phyloP scores from a whole-genome alignment of 768 basidiomycete genomes.

The Tricholoma saponaceum region DNA sequence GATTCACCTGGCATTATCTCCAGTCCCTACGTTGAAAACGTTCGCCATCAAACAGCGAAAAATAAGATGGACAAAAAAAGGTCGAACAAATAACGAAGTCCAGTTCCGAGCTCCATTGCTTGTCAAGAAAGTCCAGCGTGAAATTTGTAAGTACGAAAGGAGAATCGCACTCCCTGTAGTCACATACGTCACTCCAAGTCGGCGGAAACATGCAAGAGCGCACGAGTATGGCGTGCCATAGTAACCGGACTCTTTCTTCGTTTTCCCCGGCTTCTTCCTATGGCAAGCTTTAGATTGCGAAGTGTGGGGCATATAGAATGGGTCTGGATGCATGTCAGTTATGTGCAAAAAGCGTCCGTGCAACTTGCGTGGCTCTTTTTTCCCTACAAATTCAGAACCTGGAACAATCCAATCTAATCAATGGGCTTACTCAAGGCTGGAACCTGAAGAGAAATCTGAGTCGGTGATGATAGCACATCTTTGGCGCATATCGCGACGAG shows the following conservation, averaged over 20 bases:
- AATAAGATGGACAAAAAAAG: constrained; percentile 4
- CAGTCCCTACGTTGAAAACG: constrained; percentile 51
- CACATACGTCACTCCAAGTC: background rate
- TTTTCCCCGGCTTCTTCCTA: constrained; percentile 53
- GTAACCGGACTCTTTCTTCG: constrained; percentile 47
- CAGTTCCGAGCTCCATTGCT: constrained; percentile 77
- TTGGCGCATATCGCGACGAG: constrained; percentile 16
- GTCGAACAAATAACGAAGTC: constrained; percentile 85
- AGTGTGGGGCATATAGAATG: constrained; percentile 50
- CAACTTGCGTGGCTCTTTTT: constrained; percentile 44
- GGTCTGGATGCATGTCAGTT: constrained; percentile 83
- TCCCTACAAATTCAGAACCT: background rate
- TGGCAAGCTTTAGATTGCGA: constrained; percentile 67
- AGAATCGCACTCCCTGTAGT: constrained; percentile 70
- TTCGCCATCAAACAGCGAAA: background rate
- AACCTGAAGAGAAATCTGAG: constrained; percentile 35
- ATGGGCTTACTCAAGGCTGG: constrained; percentile 26
- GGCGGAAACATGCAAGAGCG: constrained; percentile 19
- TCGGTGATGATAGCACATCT: constrained; percentile 31
- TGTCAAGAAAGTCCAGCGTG: constrained; percentile 76
- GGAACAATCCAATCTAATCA: background rate
- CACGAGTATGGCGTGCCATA: constrained; percentile 71
- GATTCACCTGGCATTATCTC: constrained; percentile 64
- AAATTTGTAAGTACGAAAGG: constrained; percentile 75
- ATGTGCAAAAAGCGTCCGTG: constrained; percentile 78